A percentile compares a stretch with the other conserved stretches of the same genome.
These are phyloP conservation scores for Starmerella sirachaensis DNA, from an alignment of 805 yeast genomes.

Conservation along the genomic window DNA sequence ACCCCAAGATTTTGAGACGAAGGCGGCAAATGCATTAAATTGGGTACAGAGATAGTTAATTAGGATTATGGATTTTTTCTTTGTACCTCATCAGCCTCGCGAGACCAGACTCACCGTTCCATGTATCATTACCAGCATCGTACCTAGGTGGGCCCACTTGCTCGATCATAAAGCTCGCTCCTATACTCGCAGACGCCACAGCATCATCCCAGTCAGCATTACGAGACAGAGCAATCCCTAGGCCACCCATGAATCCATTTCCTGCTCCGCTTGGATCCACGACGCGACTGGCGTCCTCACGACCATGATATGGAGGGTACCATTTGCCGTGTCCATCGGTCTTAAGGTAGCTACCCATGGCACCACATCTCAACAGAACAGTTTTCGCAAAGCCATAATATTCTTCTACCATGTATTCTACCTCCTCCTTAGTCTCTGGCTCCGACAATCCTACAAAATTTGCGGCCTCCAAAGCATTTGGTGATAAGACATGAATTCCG, in stretches of 20 bases:
- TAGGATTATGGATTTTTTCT: neutral
- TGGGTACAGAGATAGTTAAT: too few species aligned
- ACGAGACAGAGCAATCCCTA: constrained; percentile 44
- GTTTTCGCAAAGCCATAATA: constrained; percentile 34
- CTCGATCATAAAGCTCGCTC: constrained; percentile 74
- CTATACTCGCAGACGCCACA: constrained; percentile 54
- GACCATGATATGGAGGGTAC: constrained; percentile 76
- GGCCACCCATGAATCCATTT: constrained; percentile 75
- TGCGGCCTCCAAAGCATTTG: constrained; percentile 78
- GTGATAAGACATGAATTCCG: constrained; percentile 53
- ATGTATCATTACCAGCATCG: constrained; percentile 29
- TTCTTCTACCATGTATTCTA: constrained; percentile 35
- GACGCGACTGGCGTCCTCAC: constrained; percentile 35
- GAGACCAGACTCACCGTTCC: constrained; percentile 49
- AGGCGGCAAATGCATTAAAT: too few species aligned
- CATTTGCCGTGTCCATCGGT: constrained; percentile 26
- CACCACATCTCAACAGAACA: constrained; percentile 65
- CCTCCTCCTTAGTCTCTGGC: constrained; percentile 32
- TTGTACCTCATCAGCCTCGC: constrained; percentile 37
- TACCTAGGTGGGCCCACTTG: constrained; percentile 57
- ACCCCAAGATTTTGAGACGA: neutral
- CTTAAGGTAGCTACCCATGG: constrained; percentile 44
- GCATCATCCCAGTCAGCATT: constrained; percentile 36
- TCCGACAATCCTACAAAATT: constrained; percentile 39
- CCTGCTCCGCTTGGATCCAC: constrained; percentile 95